These are phyloP conservation scores for Cordyceps cicadae DNA, from an alignment of 2,329 filamentous ascomycete species.

Conservation along the genomic window DNA sequence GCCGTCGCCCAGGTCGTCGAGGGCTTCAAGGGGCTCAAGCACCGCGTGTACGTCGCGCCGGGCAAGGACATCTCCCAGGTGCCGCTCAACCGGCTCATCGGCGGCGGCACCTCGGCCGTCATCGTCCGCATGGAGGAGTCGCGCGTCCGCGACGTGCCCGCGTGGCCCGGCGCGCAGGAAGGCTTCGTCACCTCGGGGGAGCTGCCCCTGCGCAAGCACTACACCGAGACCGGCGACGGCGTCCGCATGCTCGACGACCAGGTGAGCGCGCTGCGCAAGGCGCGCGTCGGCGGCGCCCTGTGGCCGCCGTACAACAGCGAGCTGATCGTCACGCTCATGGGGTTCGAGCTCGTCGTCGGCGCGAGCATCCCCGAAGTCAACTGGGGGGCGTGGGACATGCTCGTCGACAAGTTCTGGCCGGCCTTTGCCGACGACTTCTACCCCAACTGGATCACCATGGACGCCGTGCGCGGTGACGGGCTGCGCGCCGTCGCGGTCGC, in stretches of 20 bases:
- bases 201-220: slow-evolving; percentile 20
- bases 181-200: slow-evolving; percentile 21
- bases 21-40: slow-evolving; percentile 17
- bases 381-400: slow-evolving; percentile 14
- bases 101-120: slow-evolving; percentile 18
- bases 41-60: slow-evolving; percentile 17
- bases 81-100: slow-evolving; percentile 21
- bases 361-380: slow-evolving; percentile 13
- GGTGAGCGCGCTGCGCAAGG: slow-evolving; percentile 12
- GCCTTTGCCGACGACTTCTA: slow-evolving; percentile 18
- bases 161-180: slow-evolving; percentile 19
- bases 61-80: slow-evolving; percentile 19
- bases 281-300: slow-evolving; percentile 11
- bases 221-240: slow-evolving; percentile 15
- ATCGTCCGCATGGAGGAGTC: slow-evolving; percentile 20
- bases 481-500: slow-evolving; percentile 20
- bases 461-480: slow-evolving; percentile 20
- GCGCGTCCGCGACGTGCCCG: slow-evolving; percentile 15
- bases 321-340: slow-evolving; percentile 20
- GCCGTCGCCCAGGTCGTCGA: slow-evolving; percentile 14
- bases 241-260: slow-evolving; percentile 18
- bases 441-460: slow-evolving; percentile 27
- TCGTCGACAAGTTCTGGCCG: slow-evolving; percentile 20
- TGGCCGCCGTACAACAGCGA: slow-evolving; percentile 18
- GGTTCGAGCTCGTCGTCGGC: slow-evolving; percentile 2